Evolutionary conservation across 345 rosid species (phyloP).

Genomic region (Gossypium rotundifolium): DNA sequence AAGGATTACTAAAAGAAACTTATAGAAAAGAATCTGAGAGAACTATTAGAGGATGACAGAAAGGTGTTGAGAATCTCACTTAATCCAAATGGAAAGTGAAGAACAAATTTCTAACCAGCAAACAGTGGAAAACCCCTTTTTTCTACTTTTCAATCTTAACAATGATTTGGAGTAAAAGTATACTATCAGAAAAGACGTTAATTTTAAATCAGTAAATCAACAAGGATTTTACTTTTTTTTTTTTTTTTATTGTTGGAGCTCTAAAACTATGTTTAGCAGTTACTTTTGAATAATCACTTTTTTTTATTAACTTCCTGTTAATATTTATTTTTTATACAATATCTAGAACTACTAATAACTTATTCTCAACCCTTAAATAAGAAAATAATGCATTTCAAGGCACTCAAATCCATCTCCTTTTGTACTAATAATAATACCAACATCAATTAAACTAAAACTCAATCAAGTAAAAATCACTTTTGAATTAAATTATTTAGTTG

Average conservation of each 20-base stretch:
- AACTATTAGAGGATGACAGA: not conserved
- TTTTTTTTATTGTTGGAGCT: not conserved
- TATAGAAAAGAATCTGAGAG: not conserved
- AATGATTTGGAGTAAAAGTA: not conserved
- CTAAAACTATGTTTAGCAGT: too few species aligned
- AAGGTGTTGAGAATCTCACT: not conserved
- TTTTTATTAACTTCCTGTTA: too few species aligned
- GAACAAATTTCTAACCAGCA: not conserved
- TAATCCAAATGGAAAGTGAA: not conserved
- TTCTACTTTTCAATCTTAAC: not conserved
- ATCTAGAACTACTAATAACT: too few species aligned
- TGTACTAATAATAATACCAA: too few species aligned
- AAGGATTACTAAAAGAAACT: too few species aligned
- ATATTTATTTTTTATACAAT: too few species aligned
- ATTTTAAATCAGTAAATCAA: not conserved
- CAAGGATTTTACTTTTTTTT: not conserved
- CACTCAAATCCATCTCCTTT: too few species aligned
- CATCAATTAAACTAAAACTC: too few species aligned
- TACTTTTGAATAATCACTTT: too few species aligned
- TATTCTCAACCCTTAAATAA: too few species aligned
- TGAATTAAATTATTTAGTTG: too few species aligned
- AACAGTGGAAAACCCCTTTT: not conserved
- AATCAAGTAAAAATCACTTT: too few species aligned
- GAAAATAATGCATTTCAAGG: fast-evolving
- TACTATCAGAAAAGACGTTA: not conserved